A percentile compares a stretch with the other conserved stretches of the same genome.
Conservation (phyloP, 768 basidiomycete species). For the Cystobasidium ongulense region DNA sequence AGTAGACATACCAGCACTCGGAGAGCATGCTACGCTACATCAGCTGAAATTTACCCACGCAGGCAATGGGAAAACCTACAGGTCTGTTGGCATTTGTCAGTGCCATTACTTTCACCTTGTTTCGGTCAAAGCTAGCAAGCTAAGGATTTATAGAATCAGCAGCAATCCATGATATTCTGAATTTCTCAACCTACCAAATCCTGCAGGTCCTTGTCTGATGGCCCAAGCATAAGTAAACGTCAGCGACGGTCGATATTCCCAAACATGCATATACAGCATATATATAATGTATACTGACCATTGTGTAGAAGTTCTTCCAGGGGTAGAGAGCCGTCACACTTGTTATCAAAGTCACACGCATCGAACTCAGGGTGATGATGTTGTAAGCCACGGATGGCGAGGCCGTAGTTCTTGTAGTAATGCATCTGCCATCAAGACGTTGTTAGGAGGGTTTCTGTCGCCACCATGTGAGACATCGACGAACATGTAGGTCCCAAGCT, state of each 20-base stretch:
- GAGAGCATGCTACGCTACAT: not conserved
- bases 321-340: slow-evolving; percentile 22
- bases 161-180: not conserved
- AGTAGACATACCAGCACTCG: not conserved
- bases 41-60: not conserved
- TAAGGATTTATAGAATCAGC: not conserved
- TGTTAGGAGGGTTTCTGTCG: not conserved
- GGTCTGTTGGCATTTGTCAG: slow-evolving; percentile 26
- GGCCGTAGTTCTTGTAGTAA: slow-evolving; percentile 27
- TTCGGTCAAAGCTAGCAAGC: slow-evolving; percentile 16
- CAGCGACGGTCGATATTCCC: not conserved
- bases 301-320: slow-evolving; percentile 17
- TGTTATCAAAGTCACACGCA: slow-evolving; percentile 17
- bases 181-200: not conserved
- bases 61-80: not conserved
- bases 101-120: slow-evolving; percentile 20
- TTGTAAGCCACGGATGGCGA: slow-evolving; percentile 22
- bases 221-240: not conserved
- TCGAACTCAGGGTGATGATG: slow-evolving; percentile 26
- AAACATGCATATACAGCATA: too few species aligned
- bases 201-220: slow-evolving; percentile 9
- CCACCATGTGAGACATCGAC: not conserved
- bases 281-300: not conserved
- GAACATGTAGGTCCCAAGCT: slow-evolving; percentile 16
- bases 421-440: not conserved